These are phyloP conservation scores for Lasiosphaeriaceae sp. DNA, from an alignment of 495 filamentous ascomycete species.

Conservation along the genomic window DNA sequence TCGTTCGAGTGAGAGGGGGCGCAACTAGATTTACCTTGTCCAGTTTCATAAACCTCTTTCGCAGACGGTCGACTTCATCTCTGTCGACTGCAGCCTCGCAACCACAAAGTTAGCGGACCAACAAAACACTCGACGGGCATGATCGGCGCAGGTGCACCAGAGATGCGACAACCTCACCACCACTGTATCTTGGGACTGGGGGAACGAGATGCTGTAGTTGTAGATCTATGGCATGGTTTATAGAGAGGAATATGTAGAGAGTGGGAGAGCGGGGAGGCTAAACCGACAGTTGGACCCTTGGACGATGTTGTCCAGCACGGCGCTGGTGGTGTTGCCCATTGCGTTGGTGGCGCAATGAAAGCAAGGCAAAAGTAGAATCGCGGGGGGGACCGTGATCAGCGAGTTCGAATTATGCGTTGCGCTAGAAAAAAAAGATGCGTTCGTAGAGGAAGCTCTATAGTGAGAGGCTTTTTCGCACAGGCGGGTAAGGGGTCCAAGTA, in stretches of 20 bases:
- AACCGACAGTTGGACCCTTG: constrained; percentile 86
- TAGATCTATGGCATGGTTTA: too few species aligned
- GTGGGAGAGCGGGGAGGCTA: background rate
- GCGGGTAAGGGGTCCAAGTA: background rate
- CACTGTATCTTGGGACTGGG: background rate
- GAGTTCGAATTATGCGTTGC: background rate
- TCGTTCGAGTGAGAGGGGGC: too few species aligned
- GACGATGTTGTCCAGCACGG: constrained; percentile 91
- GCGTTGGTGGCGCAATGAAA: constrained; percentile 23
- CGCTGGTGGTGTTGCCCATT: constrained; percentile 79
- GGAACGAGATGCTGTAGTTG: background rate
- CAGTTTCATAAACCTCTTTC: constrained; percentile 98
- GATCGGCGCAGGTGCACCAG: background rate
- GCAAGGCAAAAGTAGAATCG: background rate
- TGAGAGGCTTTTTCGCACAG: too few species aligned
- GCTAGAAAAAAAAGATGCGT: background rate
- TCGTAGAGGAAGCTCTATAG: background rate
- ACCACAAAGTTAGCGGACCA: background rate
- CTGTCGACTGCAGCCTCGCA: constrained; percentile 69
- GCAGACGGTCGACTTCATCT: constrained; percentile 91
- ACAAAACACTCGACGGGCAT: too few species aligned
- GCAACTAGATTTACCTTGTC: constrained; percentile 71
- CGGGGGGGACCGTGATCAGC: background rate
- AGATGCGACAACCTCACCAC: constrained; percentile 1
- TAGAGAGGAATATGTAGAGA: too few species aligned